phyloP scores from a whole-genome alignment of 306 rosid genomes.

The Rosa chinensis region DNA sequence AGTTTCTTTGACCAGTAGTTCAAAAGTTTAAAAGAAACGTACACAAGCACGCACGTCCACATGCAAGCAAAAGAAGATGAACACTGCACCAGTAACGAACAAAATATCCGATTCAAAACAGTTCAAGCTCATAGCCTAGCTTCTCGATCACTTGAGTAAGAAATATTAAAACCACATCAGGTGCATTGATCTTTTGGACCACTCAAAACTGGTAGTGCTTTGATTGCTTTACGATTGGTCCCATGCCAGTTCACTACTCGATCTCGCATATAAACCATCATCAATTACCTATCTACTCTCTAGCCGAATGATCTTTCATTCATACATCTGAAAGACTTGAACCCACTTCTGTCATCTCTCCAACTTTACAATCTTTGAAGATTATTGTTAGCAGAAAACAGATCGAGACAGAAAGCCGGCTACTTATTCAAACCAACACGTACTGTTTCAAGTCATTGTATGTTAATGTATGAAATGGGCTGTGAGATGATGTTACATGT shows the following conservation, averaged over 20 bases:
- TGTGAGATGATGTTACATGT: neutral
- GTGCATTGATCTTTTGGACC: neutral
- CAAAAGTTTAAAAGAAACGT: conserved; percentile 2
- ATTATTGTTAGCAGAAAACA: conserved; percentile 4
- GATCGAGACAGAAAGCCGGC: neutral
- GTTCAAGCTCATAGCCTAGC: neutral
- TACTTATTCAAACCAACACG: neutral
- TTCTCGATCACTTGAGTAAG: neutral
- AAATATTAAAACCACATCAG: neutral
- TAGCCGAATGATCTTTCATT: neutral
- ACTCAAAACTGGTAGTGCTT: conserved; percentile 2
- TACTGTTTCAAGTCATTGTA: neutral
- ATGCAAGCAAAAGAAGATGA: conserved; percentile 15
- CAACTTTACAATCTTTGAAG: neutral
- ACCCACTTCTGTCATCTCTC: conserved; percentile 2
- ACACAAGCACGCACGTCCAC: conserved; percentile 10
- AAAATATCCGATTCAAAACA: neutral
- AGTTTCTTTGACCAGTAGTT: conserved; percentile 9
- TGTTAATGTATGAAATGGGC: neutral
- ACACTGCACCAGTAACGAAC: neutral
- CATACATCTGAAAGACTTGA: neutral
- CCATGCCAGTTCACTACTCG: neutral
- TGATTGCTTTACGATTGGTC: conserved; percentile 15
- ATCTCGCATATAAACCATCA: neutral
- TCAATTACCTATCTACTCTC: neutral